Evolutionary conservation across 257 asterid species (phyloP).

Genomic region (Orobanche coerulescens): DNA sequence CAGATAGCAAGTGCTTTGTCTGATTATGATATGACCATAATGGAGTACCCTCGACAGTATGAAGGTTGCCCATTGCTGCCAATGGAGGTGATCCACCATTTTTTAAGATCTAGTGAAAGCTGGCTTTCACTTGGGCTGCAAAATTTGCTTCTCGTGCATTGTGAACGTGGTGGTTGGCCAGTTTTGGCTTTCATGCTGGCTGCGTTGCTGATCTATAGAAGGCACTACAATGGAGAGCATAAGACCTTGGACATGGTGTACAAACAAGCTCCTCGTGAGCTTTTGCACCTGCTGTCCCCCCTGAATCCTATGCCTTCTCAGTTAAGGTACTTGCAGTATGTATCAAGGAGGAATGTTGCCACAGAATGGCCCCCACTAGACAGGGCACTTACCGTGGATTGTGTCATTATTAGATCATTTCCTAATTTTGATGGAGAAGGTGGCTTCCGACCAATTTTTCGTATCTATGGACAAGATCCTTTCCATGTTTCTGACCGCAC

Average conservation of each 20-base stretch:
- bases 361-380: constrained; percentile 92
- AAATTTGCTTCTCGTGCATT: constrained; percentile 85
- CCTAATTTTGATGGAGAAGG: constrained; percentile 81
- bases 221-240: constrained; percentile 74
- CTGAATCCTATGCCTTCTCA: constrained; percentile 91
- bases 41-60: constrained; percentile 92
- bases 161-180: constrained; percentile 97
- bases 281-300: constrained; percentile 67
- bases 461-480: constrained; percentile 81
- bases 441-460: constrained; percentile 85
- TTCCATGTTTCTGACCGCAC: constrained; percentile 53
- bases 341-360: constrained; percentile 79
- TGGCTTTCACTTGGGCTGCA: constrained; percentile 92
- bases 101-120: constrained; percentile 84
- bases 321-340: constrained; percentile 79
- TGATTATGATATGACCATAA: constrained; percentile 75
- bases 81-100: constrained; percentile 93
- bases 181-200: constrained; percentile 92
- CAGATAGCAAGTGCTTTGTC: constrained; percentile 62
- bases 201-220: constrained; percentile 69
- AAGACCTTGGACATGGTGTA: constrained; percentile 91
- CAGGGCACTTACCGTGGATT: constrained; percentile 79
- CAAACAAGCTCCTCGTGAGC: constrained; percentile 90
- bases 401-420: constrained; percentile 76
- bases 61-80: constrained; percentile 91